phyloP scores from a whole-genome alignment of 306 rosid genomes.

The Trichosanthes truncata region DNA sequence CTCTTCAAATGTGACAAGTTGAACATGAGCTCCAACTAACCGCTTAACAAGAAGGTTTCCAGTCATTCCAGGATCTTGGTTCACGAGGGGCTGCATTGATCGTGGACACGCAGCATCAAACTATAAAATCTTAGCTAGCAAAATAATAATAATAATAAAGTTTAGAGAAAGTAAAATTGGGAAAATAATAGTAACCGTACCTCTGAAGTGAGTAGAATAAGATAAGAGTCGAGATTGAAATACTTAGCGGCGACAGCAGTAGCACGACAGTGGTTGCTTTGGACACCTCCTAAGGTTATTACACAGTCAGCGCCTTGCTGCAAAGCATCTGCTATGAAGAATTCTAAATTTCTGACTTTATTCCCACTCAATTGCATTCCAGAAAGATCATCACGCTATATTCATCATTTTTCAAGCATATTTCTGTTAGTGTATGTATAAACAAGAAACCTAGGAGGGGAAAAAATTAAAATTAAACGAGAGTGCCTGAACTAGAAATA shows the following conservation, averaged over 20 bases:
- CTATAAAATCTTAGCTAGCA: too few relatives aligned
- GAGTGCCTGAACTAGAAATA: too few relatives aligned
- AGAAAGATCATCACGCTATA: conserved; percentile 75
- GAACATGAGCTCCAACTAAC: conserved; percentile 65
- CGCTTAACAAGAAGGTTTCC: conserved; percentile 88
- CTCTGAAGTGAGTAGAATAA: conserved; percentile 59
- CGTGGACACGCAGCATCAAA: too few relatives aligned
- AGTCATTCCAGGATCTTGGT: conserved; percentile 66
- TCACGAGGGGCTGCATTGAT: conserved; percentile 28
- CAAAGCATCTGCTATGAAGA: conserved; percentile 78
- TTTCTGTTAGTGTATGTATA: too few relatives aligned
- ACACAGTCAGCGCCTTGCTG: conserved; percentile 65
- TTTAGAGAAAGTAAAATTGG: too few relatives aligned
- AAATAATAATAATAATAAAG: too few relatives aligned
- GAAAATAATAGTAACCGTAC: too few relatives aligned
- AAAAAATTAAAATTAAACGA: too few relatives aligned
- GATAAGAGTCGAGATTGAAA: conserved; percentile 63
- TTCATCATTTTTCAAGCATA: too few relatives aligned
- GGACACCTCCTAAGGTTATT: conserved; percentile 76
- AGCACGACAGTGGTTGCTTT: conserved; percentile 93
- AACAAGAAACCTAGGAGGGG: too few relatives aligned
- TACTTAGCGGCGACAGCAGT: conserved; percentile 90
- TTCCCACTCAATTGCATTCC: conserved; percentile 94
- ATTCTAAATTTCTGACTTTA: conserved; percentile 81
- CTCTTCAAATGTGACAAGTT: conserved; percentile 66